Conservation (phyloP, 495 filamentous ascomycete genomes). For the Ascodesmis nigricans region DNA sequence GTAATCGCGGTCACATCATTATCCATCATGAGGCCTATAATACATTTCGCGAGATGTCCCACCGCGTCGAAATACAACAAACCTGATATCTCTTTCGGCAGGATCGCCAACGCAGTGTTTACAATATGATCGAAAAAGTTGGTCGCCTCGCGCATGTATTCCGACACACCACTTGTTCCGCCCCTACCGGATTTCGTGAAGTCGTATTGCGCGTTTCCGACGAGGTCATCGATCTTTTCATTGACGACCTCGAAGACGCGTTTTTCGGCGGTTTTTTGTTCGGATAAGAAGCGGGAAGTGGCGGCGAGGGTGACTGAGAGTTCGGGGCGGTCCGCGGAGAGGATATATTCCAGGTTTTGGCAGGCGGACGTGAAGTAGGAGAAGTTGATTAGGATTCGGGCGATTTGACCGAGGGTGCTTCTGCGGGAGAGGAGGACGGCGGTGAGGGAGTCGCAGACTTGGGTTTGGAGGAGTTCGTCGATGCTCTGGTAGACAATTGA, state of each 20-base stretch:
- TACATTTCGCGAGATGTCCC: conserved; percentile 67
- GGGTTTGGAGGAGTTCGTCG: conserved; percentile 69
- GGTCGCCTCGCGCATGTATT: conserved; percentile 85
- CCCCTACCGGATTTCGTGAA: too few species aligned
- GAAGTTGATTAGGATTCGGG: conserved; percentile 92
- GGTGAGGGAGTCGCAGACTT: conserved; percentile 74
- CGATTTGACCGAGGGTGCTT: conserved; percentile 79
- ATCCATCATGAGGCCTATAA: conserved; percentile 71
- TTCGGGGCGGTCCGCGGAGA: conserved; percentile 60
- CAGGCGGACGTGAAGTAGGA: conserved; percentile 93
- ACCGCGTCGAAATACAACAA: conserved; percentile 95
- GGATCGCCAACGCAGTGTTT: conserved; percentile 72
- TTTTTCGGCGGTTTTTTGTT: conserved; percentile 91
- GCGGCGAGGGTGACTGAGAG: conserved; percentile 48
- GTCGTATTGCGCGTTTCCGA: conserved; percentile 91
- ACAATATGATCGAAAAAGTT: conserved; percentile 90
- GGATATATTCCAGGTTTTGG: conserved; percentile 57
- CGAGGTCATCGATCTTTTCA: conserved; percentile 92
- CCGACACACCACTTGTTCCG: conserved; percentile 50
- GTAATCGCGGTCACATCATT: conserved; percentile 64
- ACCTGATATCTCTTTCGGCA: conserved; percentile 87
- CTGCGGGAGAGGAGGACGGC: conserved; percentile 72
- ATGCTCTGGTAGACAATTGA: too few species aligned
- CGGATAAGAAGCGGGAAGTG: conserved; percentile 62
- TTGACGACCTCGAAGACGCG: conserved; percentile 97